Evolutionary conservation across 2,329 filamentous ascomycete species (phyloP), one percentile per base, ranked within the genome.

Genomic region (Cordyceps javanica): DNA sequence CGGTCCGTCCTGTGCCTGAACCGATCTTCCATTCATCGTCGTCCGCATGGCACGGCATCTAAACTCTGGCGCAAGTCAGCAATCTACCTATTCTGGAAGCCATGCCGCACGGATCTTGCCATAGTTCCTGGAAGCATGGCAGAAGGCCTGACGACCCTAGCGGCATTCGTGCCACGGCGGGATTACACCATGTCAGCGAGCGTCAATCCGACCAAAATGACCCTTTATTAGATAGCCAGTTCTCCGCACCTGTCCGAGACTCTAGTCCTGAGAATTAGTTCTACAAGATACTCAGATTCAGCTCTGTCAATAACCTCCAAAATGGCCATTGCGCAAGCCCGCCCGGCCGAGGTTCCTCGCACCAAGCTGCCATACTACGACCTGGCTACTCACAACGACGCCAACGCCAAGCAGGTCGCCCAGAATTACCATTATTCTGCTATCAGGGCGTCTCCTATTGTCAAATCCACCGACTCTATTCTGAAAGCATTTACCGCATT

Each of bases 291-390:
- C 34, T 26, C n/a, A 28, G 28, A n/a, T 42, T 34, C 7, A 19
- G 21, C 10, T 7, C n/a, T 30, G 19, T 34, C 6, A 10, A 57
- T 26, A 50, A 21, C 34, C 36, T 34, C 25, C 55, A 51, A 26
- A 23, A 57, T 57, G 55, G 46, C 55, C 38, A 30, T 51, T 14
- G 38, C 46, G 14, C 28, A 45, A 44, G 39, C n/a, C 6, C 55
- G 39, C 13, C 46, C 55, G 34, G 55, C 46, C 23, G 55, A 57
- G 39, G 45, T 45, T 16, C 55, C 55, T 34, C 55, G 38, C 36
- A 57, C 46, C 36, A 57, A 57, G 38, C 42, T 57, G 55, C 55
- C 55, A 26, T 51, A 57, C 46, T 57, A 51, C 14, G 55, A 57
- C 39, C 46, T 57, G 21, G 46, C 45, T 23, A 44, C 38, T 11